Conservation (phyloP, 192 early-diverging fungal species). For the Coemansia sp. region DNA sequence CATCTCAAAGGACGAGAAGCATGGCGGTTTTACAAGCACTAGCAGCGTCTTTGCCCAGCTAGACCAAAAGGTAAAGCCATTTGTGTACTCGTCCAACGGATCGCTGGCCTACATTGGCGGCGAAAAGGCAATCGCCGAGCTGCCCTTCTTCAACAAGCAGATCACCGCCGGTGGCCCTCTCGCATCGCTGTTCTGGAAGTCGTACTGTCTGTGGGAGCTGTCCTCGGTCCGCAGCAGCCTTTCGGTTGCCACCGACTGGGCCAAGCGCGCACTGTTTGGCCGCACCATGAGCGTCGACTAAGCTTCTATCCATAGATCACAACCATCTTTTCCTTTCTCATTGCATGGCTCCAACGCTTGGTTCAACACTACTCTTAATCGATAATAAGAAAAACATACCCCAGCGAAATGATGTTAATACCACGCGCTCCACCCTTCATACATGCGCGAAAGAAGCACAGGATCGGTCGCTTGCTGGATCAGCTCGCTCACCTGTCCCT, state of each 20-base stretch:
- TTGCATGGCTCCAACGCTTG: too few relatives aligned
- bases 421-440: slow-evolving; percentile 55
- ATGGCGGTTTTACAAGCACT: not conserved
- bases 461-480: slow-evolving; percentile 65
- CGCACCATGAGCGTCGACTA: slow-evolving; percentile 90
- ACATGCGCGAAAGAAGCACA: slow-evolving; percentile 62
- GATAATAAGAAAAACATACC: too few relatives aligned
- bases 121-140: slow-evolving; percentile 49
- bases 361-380: too few relatives aligned
- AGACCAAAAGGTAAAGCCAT: slow-evolving; percentile 50
- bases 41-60: slow-evolving; percentile 19
- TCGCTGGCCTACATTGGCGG: slow-evolving; percentile 71
- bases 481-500: slow-evolving; percentile 74
- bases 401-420: slow-evolving; percentile 11
- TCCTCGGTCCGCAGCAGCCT: slow-evolving; percentile 82
- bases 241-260: slow-evolving; percentile 89
- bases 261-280: slow-evolving; percentile 84
- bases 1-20: slow-evolving; percentile 48
- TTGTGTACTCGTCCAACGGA: slow-evolving; percentile 66
- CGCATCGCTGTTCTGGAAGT: slow-evolving; percentile 73
- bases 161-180: slow-evolving; percentile 63
- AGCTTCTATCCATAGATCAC: too few relatives aligned
- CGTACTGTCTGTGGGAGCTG: slow-evolving; percentile 74
- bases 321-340: too few relatives aligned
- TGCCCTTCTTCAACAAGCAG: slow-evolving; percentile 65